Evolutionary conservation across 345 rosid species (phyloP).

Genomic region (Citrus inodora): DNA sequence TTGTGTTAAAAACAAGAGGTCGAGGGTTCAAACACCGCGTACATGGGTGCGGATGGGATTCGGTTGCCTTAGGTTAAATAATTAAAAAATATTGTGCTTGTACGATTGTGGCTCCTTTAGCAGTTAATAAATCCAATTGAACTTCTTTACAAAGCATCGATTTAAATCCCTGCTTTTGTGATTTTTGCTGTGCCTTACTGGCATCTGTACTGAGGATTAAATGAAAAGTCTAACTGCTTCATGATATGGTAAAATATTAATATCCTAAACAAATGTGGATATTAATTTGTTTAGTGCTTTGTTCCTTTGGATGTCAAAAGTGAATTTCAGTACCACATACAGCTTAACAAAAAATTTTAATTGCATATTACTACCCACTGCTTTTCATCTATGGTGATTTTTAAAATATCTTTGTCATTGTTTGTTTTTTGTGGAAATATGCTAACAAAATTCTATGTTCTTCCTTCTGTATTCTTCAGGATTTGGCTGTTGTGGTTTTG

Average conservation of each 20-base stretch:
- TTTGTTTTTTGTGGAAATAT: constrained; percentile 10
- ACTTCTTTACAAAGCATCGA: constrained; percentile 1
- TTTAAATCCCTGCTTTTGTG: constrained; percentile 5
- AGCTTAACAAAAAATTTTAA: neutral
- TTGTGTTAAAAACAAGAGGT: too few relatives aligned
- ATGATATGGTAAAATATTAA: constrained; percentile 11
- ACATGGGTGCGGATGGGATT: too few relatives aligned
- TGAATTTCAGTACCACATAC: neutral
- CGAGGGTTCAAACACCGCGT: too few relatives aligned
- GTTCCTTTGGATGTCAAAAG: neutral
- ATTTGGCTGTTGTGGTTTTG: constrained; percentile 95
- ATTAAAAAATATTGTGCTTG: constrained; percentile 9
- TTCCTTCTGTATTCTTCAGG: constrained; percentile 48
- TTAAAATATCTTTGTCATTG: neutral
- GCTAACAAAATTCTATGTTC: neutral
- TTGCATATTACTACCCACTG: neutral
- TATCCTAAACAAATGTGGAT: neutral
- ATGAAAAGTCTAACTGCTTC: constrained; percentile 1
- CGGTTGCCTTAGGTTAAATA: too few relatives aligned
- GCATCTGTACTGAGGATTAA: constrained; percentile 8
- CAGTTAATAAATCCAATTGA: neutral
- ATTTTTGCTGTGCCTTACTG: neutral
- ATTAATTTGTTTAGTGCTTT: neutral
- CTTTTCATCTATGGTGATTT: neutral
- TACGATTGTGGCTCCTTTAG: constrained; percentile 18